Evolutionary conservation across 2,329 filamentous ascomycete species (phyloP).

Genomic region (Cercospora sp.): DNA sequence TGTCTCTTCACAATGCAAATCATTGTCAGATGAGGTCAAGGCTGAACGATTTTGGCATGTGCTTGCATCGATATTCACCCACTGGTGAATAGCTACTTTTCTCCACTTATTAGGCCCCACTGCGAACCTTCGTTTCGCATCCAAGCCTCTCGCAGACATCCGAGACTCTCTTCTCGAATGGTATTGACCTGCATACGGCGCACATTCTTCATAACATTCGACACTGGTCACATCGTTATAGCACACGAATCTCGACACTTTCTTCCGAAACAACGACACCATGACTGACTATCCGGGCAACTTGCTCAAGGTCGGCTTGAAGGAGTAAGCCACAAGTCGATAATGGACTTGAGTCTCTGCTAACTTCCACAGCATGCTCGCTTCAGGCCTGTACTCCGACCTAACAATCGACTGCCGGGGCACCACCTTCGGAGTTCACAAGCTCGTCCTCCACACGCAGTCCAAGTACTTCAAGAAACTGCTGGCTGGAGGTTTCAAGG

Average conservation of each 20-base stretch:
- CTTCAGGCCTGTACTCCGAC: slow-evolving; percentile 42
- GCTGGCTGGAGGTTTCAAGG: slow-evolving; percentile 33
- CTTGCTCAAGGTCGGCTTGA: background rate
- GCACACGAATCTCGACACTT: background rate
- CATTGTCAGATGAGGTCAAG: background rate
- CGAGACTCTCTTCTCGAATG: background rate
- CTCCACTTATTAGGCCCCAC: background rate
- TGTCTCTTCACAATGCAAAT: background rate
- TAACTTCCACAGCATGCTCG: background rate
- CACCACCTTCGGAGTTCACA: slow-evolving; percentile 46
- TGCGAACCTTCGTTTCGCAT: background rate
- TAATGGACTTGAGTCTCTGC: background rate
- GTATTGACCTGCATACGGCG: background rate
- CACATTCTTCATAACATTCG: background rate
- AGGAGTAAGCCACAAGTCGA: background rate
- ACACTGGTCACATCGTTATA: background rate
- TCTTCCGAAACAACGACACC: background rate
- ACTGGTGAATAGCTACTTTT: background rate
- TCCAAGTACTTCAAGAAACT: slow-evolving; percentile 47
- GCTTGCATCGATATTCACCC: background rate
- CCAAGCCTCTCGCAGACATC: background rate
- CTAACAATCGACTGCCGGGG: slow-evolving; percentile 45
- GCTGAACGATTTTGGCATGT: background rate
- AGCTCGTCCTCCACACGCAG: slow-evolving; percentile 44
- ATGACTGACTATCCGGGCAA: background rate